Conservation (phyloP, 2,329 filamentous ascomycete species). For the Ophiocordyceps australis region DNA sequence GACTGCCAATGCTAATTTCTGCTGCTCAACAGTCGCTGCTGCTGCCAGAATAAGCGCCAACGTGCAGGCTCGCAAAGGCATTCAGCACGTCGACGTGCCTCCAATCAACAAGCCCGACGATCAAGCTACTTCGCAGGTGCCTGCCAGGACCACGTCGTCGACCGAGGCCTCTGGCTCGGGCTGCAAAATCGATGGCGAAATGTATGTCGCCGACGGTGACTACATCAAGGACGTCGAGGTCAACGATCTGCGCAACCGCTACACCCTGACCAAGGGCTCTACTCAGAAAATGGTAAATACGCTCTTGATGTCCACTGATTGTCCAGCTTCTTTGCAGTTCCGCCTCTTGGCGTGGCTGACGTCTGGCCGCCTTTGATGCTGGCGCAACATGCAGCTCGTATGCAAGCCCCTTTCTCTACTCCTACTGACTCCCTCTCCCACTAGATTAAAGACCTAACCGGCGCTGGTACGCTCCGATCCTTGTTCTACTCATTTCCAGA, state of each 20-base stretch:
- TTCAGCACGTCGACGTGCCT: slow-evolving; percentile 79
- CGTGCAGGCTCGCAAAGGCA: slow-evolving; percentile 70
- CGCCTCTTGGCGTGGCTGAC: slow-evolving; percentile 20
- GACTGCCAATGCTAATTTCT: slow-evolving; percentile 4
- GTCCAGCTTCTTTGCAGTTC: slow-evolving; percentile 15
- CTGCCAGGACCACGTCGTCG: slow-evolving; percentile 17
- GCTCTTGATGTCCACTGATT: slow-evolving; percentile 25
- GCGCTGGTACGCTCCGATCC: slow-evolving; percentile 73
- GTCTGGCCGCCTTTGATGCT: slow-evolving; percentile 45
- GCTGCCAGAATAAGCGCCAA: slow-evolving; percentile 77
- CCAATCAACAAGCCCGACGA: slow-evolving; percentile 47
- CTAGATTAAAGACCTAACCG: slow-evolving; percentile 99
- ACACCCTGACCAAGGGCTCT: slow-evolving; percentile 89
- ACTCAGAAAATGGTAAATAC: slow-evolving; percentile 99
- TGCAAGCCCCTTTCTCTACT: slow-evolving; percentile 52
- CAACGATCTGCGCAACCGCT: slow-evolving; percentile 92
- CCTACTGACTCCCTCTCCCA: slow-evolving; percentile 83
- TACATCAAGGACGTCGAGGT: slow-evolving; percentile 99
- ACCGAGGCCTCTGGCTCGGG: slow-evolving; percentile 14
- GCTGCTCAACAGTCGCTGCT: slow-evolving; percentile 55
- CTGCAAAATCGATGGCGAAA: slow-evolving; percentile 59
- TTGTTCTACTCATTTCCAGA: slow-evolving; percentile 13
- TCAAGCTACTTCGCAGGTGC: slow-evolving; percentile 9
- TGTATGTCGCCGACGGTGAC: slow-evolving; percentile 92
- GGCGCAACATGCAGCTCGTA: slow-evolving; percentile 50